phyloP scores from a whole-genome alignment of 495 filamentous ascomycete species.

The Alectoria sarmentosa region DNA sequence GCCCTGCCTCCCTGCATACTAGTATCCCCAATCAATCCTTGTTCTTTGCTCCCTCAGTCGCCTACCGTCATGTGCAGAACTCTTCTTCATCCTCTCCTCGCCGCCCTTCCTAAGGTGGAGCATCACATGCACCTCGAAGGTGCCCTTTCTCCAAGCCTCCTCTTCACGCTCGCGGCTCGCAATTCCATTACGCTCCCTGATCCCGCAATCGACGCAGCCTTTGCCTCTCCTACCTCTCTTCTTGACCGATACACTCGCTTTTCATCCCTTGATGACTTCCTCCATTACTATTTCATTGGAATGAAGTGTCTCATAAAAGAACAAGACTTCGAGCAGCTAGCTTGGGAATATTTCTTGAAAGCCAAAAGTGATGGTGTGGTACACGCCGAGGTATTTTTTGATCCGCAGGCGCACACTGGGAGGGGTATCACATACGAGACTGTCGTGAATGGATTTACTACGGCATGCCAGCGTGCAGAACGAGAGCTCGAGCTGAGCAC shows the following conservation, averaged over 20 bases:
- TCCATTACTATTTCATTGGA: constrained; percentile 71
- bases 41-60: neutral
- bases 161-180: constrained; percentile 58
- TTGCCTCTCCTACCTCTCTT: constrained; percentile 52
- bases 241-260: constrained; percentile 54
- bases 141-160: constrained; percentile 56
- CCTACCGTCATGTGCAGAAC: constrained; percentile 44
- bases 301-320: constrained; percentile 56
- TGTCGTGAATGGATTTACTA: constrained; percentile 51
- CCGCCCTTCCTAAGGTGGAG: constrained; percentile 67
- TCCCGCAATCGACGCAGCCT: constrained; percentile 50
- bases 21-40: neutral
- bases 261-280: constrained; percentile 67
- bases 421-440: constrained; percentile 55
- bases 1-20: neutral
- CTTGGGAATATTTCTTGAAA: constrained; percentile 62
- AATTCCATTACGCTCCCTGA: constrained; percentile 59
- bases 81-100: constrained; percentile 54
- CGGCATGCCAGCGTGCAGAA: constrained; percentile 53
- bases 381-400: constrained; percentile 76
- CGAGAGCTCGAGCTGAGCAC: constrained; percentile 56
- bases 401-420: constrained; percentile 65
- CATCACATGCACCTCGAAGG: constrained; percentile 77
- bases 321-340: constrained; percentile 64
- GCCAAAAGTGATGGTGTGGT: constrained; percentile 58